phyloP scores from a whole-genome alignment of 345 rosid genomes.

The Acer yangbiense region DNA sequence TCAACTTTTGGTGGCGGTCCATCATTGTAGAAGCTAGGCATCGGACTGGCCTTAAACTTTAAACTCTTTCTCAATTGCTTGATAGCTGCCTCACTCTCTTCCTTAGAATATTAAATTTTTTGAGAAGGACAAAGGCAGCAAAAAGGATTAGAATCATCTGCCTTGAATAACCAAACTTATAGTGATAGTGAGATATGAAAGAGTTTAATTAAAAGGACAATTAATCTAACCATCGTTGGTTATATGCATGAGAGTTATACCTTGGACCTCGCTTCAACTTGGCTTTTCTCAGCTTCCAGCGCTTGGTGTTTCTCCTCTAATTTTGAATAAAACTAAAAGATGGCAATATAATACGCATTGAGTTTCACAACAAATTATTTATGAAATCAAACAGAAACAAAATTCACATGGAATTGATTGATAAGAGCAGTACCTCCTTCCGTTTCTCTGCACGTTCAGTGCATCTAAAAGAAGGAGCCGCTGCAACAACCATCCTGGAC shows the following conservation, averaged over 20 bases:
- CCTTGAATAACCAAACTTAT: constrained; percentile 3
- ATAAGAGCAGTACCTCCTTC: constrained; percentile 62
- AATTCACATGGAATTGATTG: not conserved
- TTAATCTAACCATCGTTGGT: not conserved
- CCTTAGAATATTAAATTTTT: constrained; percentile 39
- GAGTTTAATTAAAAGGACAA: not conserved
- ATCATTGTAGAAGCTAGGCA: constrained; percentile 86
- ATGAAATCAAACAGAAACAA: not conserved
- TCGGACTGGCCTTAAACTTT: constrained; percentile 78
- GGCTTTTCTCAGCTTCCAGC: constrained; percentile 73
- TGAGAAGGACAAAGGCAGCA: not conserved
- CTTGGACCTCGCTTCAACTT: constrained; percentile 77
- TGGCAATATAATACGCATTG: constrained; percentile 16
- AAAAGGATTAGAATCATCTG: constrained; percentile 11
- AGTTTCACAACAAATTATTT: not conserved
- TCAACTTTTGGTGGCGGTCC: constrained; percentile 86
- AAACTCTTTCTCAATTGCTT: constrained; percentile 80
- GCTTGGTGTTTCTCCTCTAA: constrained; percentile 86
- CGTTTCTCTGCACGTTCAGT: constrained; percentile 85
- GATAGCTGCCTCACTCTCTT: constrained; percentile 83
- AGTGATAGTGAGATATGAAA: not conserved
- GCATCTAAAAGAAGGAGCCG: constrained; percentile 76
- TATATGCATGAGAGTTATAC: constrained; percentile 28
- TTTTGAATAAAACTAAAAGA: constrained; percentile 67
- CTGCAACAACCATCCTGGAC: constrained; percentile 43